Conservation (phyloP, 352 stramenopile genomes). For the Pilasporangium apinafurcum region DNA sequence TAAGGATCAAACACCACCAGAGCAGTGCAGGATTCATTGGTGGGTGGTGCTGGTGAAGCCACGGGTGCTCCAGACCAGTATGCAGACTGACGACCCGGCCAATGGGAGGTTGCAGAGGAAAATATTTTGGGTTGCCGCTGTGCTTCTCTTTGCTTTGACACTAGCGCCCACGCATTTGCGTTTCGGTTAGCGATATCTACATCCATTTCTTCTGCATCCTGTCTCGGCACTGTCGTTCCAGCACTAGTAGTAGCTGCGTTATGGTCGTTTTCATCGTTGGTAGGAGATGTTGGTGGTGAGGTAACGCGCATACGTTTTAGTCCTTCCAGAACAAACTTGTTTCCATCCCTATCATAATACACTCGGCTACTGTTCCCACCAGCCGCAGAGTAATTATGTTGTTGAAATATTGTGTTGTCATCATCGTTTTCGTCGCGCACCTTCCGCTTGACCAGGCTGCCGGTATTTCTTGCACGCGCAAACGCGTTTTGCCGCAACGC, state of each 20-base stretch:
- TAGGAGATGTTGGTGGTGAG: slow-evolving; percentile 21
- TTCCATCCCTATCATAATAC: no score
- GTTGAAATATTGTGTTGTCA: slow-evolving; percentile 8
- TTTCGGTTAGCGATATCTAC: not conserved
- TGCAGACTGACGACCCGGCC: no score
- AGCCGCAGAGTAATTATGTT: not conserved
- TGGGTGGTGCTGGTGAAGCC: slow-evolving; percentile 5
- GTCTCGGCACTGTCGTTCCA: slow-evolving; percentile 8
- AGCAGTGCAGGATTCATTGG: slow-evolving; percentile 26
- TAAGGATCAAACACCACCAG: slow-evolving; percentile 59
- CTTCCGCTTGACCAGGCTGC: slow-evolving; percentile 34
- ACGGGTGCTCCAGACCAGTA: no score
- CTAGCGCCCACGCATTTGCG: not conserved
- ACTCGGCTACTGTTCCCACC: slow-evolving; percentile 5
- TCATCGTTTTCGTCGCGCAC: slow-evolving; percentile 11
- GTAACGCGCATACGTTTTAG: slow-evolving; percentile 70
- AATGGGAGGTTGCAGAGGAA: no score
- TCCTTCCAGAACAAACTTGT: slow-evolving; percentile 37
- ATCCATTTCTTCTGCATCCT: slow-evolving; percentile 1
- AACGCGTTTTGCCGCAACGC: slow-evolving; percentile 44
- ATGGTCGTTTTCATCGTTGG: slow-evolving; percentile 6
- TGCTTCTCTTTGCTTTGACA: not conserved
- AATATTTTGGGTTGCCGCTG: no score
- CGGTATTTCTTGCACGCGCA: slow-evolving; percentile 19
- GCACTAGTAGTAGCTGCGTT: slow-evolving; percentile 13